Percentiles rank a stretch among this genome's conserved stretches.
Conservation (phyloP, 2,329 filamentous ascomycete genomes). For the Sporothrix protearum region DNA sequence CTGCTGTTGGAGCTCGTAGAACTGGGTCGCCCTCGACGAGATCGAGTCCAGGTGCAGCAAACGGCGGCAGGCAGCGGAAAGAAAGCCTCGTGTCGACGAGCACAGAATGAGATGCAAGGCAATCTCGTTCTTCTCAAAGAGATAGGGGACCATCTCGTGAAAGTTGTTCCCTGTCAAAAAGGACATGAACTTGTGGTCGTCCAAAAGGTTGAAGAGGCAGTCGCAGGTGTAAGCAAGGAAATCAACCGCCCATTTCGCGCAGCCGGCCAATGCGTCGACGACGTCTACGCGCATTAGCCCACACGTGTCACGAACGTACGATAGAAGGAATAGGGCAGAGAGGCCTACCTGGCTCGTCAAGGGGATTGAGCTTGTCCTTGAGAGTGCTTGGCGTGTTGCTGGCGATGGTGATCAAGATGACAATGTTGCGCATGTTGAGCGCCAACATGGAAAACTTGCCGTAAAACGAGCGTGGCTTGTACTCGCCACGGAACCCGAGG, state of each 20-base stretch:
- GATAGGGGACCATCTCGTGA: constrained; percentile 48
- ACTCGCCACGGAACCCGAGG: constrained; percentile 67
- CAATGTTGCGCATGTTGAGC: constrained; percentile 69
- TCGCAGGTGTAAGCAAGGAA: constrained; percentile 63
- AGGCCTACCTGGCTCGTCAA: constrained; percentile 59
- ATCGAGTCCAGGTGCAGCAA: constrained; percentile 55
- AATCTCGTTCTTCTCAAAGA: constrained; percentile 55
- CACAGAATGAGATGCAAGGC: constrained; percentile 64
- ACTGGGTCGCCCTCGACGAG: constrained; percentile 48
- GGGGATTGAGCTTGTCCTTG: constrained; percentile 54
- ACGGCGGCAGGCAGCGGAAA: constrained; percentile 65
- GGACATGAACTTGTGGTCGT: constrained; percentile 50
- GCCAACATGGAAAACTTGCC: constrained; percentile 73
- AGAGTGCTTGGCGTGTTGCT: constrained; percentile 53
- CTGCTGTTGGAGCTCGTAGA: constrained; percentile 44
- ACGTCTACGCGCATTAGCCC: constrained; percentile 51
- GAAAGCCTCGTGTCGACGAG: constrained; percentile 68
- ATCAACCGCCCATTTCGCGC: constrained; percentile 75
- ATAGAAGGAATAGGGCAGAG: too few relatives aligned
- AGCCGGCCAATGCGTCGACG: constrained; percentile 67
- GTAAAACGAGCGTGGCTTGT: constrained; percentile 58
- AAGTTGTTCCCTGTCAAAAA: constrained; percentile 46
- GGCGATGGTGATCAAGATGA: constrained; percentile 62
- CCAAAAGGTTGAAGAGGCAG: constrained; percentile 53
- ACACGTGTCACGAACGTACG: too few relatives aligned